Percentiles rank a stretch among this genome's conserved stretches.
phyloP scores from a whole-genome alignment of 1,139 yeast genomes.

The Candida neerlandica region DNA sequence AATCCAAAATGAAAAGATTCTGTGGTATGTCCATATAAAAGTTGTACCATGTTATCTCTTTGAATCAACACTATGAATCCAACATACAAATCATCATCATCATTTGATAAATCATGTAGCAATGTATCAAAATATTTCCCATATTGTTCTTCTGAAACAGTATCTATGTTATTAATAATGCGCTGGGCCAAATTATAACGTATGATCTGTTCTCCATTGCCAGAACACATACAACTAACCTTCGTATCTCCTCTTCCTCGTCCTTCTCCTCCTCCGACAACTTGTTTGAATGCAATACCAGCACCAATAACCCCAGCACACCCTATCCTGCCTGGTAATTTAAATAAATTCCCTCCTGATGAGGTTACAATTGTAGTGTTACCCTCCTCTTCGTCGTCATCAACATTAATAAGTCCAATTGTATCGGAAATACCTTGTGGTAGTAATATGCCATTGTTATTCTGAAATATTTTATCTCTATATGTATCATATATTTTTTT shows the following conservation, averaged over 20 bases:
- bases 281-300: conserved; percentile 32
- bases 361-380: conserved; percentile 38
- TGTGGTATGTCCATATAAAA: conserved; percentile 46
- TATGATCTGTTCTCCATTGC: conserved; percentile 58
- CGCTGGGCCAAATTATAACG: conserved; percentile 40
- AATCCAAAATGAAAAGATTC: conserved; percentile 48
- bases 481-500: conserved; percentile 18
- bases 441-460: not conserved
- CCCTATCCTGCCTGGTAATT: conserved; percentile 52
- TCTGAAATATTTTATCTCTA: conserved; percentile 16
- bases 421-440: conserved; percentile 30
- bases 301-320: conserved; percentile 56
- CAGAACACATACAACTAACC: conserved; percentile 51
- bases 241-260: conserved; percentile 18
- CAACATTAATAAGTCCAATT: conserved; percentile 30
- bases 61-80: conserved; percentile 34
- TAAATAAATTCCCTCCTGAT: conserved; percentile 57
- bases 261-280: too few species aligned
- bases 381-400: conserved; percentile 4
- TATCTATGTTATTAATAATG: conserved; percentile 21
- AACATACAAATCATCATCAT: conserved; percentile 25
- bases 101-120: conserved; percentile 1
- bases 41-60: conserved; percentile 17
- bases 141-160: conserved; percentile 12
- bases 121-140: conserved; percentile 16